Base-by-base conservation (phyloP, 2,329 filamentous ascomycete genomes). In the Aspergillus calidoustus region DNA sequence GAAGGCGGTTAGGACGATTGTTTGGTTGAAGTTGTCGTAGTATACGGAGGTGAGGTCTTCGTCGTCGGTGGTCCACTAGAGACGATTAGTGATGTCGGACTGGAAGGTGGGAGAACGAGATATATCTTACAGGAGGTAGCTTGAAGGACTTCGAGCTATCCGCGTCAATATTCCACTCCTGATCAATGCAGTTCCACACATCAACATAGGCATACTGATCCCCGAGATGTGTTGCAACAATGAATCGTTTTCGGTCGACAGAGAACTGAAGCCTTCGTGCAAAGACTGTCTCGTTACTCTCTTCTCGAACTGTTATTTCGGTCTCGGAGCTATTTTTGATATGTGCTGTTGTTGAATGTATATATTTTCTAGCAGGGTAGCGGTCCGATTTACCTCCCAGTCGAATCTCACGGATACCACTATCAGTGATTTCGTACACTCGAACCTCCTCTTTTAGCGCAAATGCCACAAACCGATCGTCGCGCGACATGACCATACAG, bases 21-120 rank as follows among this genome's bases (percentile, higher is more conserved):
- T 64, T 13, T 69, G 64, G 8, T 71, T 68, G 5, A 64, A 57
- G 7, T 65, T 71, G 56, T 76, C 71, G 56, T 76, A 77, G 63
- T 76, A 76, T 3, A 76, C 72, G 31, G 67, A 64, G 2, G 74
- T 76, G 3, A 76, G 60, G 52, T 73, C 71, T n/a, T 73, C 74
- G 57, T 76, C 74, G 49, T 75, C 75, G 22, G 71, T 64, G 9
- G 71, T 74, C 69, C 69, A 75, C 59, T 75, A 11, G 25, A 17
- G 7, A 8, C 11, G 48, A 43, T 67, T 57, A 69, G 62, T 50
- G 54, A 15, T 22, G n/a, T 5, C n/a, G 38, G 8, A 22, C 9
- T n/a, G 34, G 34, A 15, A 3, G 13, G 4, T n/a, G 22, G 19
- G 28, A 22, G 7, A 11, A 7, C 13, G 44, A n/a, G 22, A 17